Evolutionary conservation across 2,329 filamentous ascomycete genomes (phyloP).

Genomic region (Davidsoniella neocaledoniae): DNA sequence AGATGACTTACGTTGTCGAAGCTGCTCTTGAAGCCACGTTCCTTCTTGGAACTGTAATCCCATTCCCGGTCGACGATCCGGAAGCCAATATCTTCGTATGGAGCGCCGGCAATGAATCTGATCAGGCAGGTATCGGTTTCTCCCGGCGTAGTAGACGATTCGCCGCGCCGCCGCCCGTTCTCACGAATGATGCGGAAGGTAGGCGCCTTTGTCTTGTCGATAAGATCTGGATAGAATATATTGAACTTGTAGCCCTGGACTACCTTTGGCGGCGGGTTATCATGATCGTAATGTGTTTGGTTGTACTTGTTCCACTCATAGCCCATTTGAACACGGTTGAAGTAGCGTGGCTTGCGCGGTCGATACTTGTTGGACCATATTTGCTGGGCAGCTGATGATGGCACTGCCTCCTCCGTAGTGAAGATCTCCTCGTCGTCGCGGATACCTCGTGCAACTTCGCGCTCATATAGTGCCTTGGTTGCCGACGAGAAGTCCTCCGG

Average conservation of each 20-base stretch:
- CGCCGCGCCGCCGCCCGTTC: conserved; percentile 71
- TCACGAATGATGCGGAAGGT: conserved; percentile 94
- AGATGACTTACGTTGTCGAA: conserved; percentile 72
- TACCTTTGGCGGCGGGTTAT: conserved; percentile 93
- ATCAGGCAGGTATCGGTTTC: conserved; percentile 97
- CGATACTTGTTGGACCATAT: conserved; percentile 68
- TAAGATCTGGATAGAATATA: conserved; percentile 94
- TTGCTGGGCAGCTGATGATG: conserved; percentile 24
- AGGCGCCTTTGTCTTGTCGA: conserved; percentile 85
- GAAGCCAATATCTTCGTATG: conserved; percentile 94
- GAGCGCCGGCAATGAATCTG: conserved; percentile 83
- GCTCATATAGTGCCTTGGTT: conserved; percentile 77
- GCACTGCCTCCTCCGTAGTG: conserved; percentile 68
- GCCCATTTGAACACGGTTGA: conserved; percentile 96
- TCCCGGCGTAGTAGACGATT: conserved; percentile 83
- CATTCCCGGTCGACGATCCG: conserved; percentile 96
- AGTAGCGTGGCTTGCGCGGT: conserved; percentile 86
- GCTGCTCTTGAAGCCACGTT: conserved; percentile 86
- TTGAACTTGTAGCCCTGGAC: conserved; percentile 99
- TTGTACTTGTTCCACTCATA: conserved; percentile 99
- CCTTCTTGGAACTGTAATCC: conserved; percentile 93
- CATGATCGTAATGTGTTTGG: conserved; percentile 97
- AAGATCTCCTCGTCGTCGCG: conserved; percentile 94
- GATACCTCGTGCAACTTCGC: conserved; percentile 80
- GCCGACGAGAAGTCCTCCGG: conserved; percentile 74